Evolutionary conservation across 2,329 filamentous ascomycete genomes (phyloP), one percentile per base, ranked within the genome.

Genomic region (Nannizzia gypsea): DNA sequence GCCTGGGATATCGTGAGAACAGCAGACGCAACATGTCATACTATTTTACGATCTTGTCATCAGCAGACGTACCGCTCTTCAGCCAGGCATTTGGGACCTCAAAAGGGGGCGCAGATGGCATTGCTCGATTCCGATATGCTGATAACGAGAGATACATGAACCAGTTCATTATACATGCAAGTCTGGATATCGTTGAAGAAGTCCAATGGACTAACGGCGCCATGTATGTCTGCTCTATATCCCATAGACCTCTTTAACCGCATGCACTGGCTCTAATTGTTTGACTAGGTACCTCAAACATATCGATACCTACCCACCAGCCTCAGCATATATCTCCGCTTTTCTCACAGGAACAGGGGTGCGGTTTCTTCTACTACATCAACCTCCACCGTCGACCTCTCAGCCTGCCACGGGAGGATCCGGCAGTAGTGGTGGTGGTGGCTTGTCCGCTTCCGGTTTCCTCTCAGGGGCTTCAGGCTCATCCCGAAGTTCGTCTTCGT

Each of bases 31-130:
- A 67, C 64, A 97, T 97, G 93, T 96, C 91, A 62, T 99, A 97
- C 81, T 96, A 96, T 79, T 97, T 99, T 77, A 89, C 89, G 71
- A 96, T 99, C 67, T 84, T 99, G 73, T 93, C 91, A 70, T 95
- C 90, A 22, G 89, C 90, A 68, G 93, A 99, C 78, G 95, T 92
- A 71, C 92, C 93, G 36, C 83, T 99, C 66, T 99, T 97, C 77
- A 92, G 95, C 77, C 84, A 95, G 75, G 91, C 96, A 71, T 99
- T 99, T 73, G 93, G 93, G 68, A 96, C 92, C 42, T 95, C 90
- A 44, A 96, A 96, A 75, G 87, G 90, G 68, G 91, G 92, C 76
- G 92, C 92, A 71, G 93, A 97, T 79, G 93, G 93, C 67, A 81
- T 90, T 71, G 83, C 92, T 55, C 87, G 89, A 69, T 97, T 96